Evolutionary conservation across 345 rosid species (phyloP).

Genomic region (Camelina laxa): DNA sequence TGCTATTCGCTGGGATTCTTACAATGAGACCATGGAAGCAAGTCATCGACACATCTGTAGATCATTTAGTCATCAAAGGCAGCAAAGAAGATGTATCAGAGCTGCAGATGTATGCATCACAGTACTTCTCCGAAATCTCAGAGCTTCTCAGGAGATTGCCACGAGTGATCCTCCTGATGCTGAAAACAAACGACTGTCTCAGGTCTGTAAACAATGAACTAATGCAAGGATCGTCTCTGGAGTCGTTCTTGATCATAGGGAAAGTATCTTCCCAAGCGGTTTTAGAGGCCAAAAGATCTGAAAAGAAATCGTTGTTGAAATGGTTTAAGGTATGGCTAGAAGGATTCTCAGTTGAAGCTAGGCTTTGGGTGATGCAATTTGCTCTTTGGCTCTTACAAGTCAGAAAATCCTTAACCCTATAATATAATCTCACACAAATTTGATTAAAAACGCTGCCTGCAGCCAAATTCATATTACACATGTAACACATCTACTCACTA

Average conservation of each 20-base stretch:
- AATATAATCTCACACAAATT: constrained; percentile 13
- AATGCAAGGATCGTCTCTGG: constrained; percentile 78
- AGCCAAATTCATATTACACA: constrained; percentile 9
- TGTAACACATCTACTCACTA: constrained; percentile 5
- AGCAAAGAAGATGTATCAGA: constrained; percentile 71
- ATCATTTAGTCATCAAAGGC: constrained; percentile 89
- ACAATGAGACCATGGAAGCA: constrained; percentile 96
- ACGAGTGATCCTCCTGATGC: constrained; percentile 83
- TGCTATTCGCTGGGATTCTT: constrained; percentile 79
- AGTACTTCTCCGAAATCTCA: constrained; percentile 82
- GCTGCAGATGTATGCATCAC: constrained; percentile 95
- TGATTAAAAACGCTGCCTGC: constrained; percentile 12
- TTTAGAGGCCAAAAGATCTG: constrained; percentile 69
- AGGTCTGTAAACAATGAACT: constrained; percentile 81
- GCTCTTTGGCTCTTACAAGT: constrained; percentile 69
- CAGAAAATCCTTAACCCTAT: constrained; percentile 59
- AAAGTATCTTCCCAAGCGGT: constrained; percentile 86
- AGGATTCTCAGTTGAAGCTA: constrained; percentile 63
- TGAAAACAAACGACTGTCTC: constrained; percentile 95
- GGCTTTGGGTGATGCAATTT: constrained; percentile 69
- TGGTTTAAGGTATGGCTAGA: constrained; percentile 67
- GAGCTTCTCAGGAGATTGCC: constrained; percentile 95
- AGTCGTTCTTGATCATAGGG: constrained; percentile 78
- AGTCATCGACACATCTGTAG: constrained; percentile 75
- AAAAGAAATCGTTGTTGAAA: constrained; percentile 57